Evolutionary conservation across 2,329 filamentous ascomycete genomes (phyloP).

Genomic region (Dryadomyces quercivorus): DNA sequence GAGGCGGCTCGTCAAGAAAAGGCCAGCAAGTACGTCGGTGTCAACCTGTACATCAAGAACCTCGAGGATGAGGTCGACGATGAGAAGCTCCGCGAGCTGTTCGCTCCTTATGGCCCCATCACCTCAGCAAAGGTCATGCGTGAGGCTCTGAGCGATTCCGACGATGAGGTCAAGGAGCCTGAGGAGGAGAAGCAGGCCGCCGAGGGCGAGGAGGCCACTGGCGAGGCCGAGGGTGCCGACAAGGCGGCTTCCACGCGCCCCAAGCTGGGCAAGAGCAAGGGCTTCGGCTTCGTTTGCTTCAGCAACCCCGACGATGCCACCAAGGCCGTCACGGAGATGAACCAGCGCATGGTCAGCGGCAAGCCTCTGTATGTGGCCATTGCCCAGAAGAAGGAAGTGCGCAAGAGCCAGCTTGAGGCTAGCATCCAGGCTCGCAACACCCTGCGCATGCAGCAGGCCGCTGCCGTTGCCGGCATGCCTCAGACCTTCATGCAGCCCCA

Average conservation of each 20-base stretch:
- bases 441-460: conserved; percentile 94
- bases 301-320: conserved; percentile 98
- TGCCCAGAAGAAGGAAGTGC: conserved; percentile 98
- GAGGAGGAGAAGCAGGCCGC: conserved; percentile 47
- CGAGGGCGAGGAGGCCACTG: conserved; percentile 40
- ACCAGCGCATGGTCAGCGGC: conserved; percentile 95
- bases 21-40: conserved; percentile 97
- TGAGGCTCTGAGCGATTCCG: conserved; percentile 50
- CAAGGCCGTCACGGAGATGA: conserved; percentile 99
- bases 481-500: conserved; percentile 79
- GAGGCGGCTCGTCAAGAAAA: conserved; percentile 96
- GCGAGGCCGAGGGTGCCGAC: conserved; percentile 36
- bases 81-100: conserved; percentile 92
- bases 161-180: conserved; percentile 39
- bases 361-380: conserved; percentile 98
- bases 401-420: conserved; percentile 97
- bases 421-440: conserved; percentile 99
- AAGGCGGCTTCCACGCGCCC: conserved; percentile 50
- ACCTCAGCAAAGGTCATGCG: conserved; percentile 99
- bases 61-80: conserved; percentile 94
- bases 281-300: conserved; percentile 99
- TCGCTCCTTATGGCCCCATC: conserved; percentile 83
- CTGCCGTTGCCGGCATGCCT: conserved; percentile 78
- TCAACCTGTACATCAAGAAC: conserved; percentile 99
- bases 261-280: conserved; percentile 95